phyloP scores from a whole-genome alignment of 164 flowering plant genomes.

The Litsea cubeba region DNA sequence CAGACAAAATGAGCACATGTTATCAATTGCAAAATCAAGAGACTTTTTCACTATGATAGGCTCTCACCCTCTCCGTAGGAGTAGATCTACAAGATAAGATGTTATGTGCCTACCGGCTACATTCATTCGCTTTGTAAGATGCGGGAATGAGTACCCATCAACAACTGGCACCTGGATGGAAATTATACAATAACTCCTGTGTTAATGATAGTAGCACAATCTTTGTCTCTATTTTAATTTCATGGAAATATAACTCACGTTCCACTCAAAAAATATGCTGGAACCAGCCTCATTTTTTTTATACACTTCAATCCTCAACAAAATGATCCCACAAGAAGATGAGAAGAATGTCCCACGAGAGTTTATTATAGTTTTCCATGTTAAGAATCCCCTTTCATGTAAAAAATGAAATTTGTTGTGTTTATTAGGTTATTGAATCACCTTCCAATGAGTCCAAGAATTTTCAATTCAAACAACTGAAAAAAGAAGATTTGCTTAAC shows the following conservation, averaged over 20 bases:
- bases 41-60: slow-evolving; percentile 7
- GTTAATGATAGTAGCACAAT: neutral
- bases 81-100: slow-evolving; percentile 95
- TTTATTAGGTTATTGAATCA: neutral
- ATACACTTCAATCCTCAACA: neutral
- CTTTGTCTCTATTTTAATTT: neutral
- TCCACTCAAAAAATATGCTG: neutral
- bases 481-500: neutral
- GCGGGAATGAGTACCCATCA: slow-evolving; percentile 99
- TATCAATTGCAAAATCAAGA: neutral
- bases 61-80: slow-evolving; percentile 88
- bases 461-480: neutral
- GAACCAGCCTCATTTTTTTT: no score
- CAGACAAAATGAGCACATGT: neutral
- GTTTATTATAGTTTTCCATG: neutral
- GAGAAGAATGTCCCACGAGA: neutral
- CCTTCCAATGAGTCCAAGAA: neutral
- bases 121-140: slow-evolving; percentile 98
- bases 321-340: neutral
- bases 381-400: neutral
- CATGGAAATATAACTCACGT: no score
- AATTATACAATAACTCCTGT: neutral
- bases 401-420: neutral
- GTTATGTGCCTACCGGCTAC: slow-evolving; percentile 98
- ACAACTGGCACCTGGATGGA: slow-evolving; percentile 89